Evolutionary conservation across 2,329 filamentous ascomycete genomes (phyloP), one percentile per base, ranked within the genome.

Genomic region (Aspergillus pseudonomiae): DNA sequence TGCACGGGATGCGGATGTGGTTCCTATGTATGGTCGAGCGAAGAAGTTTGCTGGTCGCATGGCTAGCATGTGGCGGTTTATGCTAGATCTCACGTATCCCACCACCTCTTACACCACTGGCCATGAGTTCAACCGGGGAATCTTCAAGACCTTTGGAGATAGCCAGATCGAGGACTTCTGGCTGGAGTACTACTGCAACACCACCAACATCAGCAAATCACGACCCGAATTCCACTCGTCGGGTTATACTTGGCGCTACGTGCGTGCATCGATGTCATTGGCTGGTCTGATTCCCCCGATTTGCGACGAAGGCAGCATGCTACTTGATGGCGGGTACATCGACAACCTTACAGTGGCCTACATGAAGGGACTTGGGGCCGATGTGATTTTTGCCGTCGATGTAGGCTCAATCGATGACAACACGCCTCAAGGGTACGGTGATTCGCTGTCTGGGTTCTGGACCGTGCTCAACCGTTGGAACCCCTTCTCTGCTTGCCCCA

Each of bases 41-140:
- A 99, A 99, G 85, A 97, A 97, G 76, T 99, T 99, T 77, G 88
- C 95, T 0, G 94, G 95, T 5, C 91, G 96, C n/a, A 99, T 99
- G 96, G 93, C 92, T 52, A 98, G 94, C 78, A 92, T 98, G 80
- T 99, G 95, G 95, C 89, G 95, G n/a, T 97, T 99, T 76, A 94
- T 94, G 1, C 83, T 99, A 3, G 95, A 99, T 74, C 79, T 99
- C 71, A 99, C 95, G 0, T 99, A 99, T 76, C 95, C 95, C 0
- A 95, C 94, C 6, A 93, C 92, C 9, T 97, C 94, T 1, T 99
- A 99, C 79, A 99, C 96, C 0, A 99, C 95, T 0, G 95, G 95
- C 0, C 95, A 99, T 75, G 95, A 99, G 73, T 99, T 99, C 85
- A 99, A 99, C 72, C 91, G 95, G 7, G 95, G 95, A 46, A 97